A percentile compares a stretch with the other conserved stretches of the same genome.
Conservation (phyloP, 352 stramenopile species). For the Globisporangium solare region DNA sequence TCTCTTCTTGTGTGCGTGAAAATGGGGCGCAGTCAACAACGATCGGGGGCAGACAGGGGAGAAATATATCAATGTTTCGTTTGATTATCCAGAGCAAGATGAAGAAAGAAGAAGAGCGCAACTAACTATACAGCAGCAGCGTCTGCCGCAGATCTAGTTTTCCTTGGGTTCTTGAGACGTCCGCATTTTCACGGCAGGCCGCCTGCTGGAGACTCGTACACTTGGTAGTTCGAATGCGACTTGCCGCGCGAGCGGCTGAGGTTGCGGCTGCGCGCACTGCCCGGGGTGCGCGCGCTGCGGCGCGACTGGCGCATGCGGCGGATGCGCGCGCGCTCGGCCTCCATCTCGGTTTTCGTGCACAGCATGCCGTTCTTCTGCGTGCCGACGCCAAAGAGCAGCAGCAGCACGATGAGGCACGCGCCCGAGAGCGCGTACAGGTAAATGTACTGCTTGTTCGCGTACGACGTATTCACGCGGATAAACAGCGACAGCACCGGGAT, state of each 20-base stretch:
- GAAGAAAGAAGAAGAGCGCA: too few species aligned
- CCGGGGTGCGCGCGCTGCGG: constrained; percentile 50
- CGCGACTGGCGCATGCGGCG: constrained; percentile 46
- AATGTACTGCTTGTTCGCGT: constrained; percentile 37
- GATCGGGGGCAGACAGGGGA: too few species aligned
- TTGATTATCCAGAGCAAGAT: too few species aligned
- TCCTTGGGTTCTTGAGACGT: too few species aligned
- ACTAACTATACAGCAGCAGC: too few species aligned
- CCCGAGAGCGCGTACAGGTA: constrained; percentile 53
- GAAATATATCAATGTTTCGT: background rate
- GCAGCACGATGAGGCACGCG: constrained; percentile 34
- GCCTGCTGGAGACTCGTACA: constrained; percentile 55
- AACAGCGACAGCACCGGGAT: constrained; percentile 41
- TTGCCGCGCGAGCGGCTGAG: constrained; percentile 59
- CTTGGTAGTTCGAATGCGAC: constrained; percentile 68
- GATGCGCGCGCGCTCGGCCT: constrained; percentile 42
- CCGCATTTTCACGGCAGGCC: constrained; percentile 31
- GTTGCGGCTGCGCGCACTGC: constrained; percentile 54
- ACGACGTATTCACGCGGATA: constrained; percentile 30
- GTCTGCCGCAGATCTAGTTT: too few species aligned
- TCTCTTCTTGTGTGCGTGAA: too few species aligned
- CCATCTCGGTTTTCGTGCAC: constrained; percentile 59
- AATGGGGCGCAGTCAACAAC: too few species aligned
- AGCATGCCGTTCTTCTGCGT: constrained; percentile 67
- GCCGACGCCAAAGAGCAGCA: constrained; percentile 46